phyloP scores from a whole-genome alignment of 441 rosid genomes.

The Populus hybrid region DNA sequence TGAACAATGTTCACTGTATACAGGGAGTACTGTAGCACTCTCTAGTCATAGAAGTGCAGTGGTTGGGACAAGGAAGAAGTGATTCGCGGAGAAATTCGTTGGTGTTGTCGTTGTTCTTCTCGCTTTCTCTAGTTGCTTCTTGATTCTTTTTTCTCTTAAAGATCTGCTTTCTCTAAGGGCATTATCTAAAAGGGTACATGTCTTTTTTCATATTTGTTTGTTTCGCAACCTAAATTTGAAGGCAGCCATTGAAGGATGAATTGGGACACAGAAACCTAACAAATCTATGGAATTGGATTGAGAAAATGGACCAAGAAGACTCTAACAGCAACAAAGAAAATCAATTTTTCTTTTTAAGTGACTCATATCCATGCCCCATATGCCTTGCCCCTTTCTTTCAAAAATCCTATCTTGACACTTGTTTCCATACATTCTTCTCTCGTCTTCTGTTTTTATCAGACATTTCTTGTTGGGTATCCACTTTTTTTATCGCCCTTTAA shows the following conservation, averaged over 20 bases:
- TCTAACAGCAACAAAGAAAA: slow-evolving; percentile 1
- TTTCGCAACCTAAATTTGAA: too few relatives aligned
- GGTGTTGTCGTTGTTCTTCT: too few relatives aligned
- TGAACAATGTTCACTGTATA: too few relatives aligned
- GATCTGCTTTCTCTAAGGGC: too few relatives aligned
- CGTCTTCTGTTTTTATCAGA: neutral
- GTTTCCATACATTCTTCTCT: slow-evolving; percentile 58
- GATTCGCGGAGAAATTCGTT: too few relatives aligned
- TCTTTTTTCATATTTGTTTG: neutral
- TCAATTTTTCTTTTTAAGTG: slow-evolving; percentile 17
- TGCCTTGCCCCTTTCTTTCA: slow-evolving; percentile 50
- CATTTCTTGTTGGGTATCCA: neutral
- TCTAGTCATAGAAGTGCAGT: too few relatives aligned
- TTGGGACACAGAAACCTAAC: neutral
- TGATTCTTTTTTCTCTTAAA: too few relatives aligned
- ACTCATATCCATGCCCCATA: slow-evolving; percentile 65
- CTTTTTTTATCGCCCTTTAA: neutral
- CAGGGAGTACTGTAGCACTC: too few relatives aligned
- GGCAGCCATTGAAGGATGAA: neutral
- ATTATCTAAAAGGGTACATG: too few relatives aligned
- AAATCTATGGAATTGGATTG: too few relatives aligned
- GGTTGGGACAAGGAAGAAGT: too few relatives aligned
- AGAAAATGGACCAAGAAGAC: slow-evolving; percentile 20
- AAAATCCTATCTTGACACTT: slow-evolving; percentile 72
- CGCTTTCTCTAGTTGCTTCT: too few relatives aligned